These are phyloP conservation scores for Helotiales sp. DNA, from an alignment of 2,329 filamentous ascomycete genomes.

Conservation along the genomic window DNA sequence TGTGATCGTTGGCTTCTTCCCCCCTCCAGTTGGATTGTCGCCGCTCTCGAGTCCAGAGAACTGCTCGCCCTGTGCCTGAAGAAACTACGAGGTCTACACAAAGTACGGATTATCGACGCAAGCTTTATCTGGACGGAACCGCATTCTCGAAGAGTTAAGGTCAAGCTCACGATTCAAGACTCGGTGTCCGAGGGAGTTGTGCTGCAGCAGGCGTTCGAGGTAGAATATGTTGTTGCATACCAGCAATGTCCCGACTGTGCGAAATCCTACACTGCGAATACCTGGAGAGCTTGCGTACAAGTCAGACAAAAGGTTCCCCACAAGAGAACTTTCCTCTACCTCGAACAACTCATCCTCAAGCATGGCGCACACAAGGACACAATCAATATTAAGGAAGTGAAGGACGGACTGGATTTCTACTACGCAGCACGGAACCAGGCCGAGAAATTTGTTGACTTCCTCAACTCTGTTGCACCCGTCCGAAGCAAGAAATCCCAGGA, in stretches of 20 bases:
- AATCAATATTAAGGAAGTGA: slow-evolving; percentile 97
- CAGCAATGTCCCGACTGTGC: slow-evolving; percentile 95
- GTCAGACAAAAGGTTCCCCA: slow-evolving; percentile 96
- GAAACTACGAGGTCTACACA: slow-evolving; percentile 83
- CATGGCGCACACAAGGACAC: slow-evolving; percentile 90
- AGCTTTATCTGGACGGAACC: slow-evolving; percentile 98
- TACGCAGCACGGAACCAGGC: slow-evolving; percentile 89
- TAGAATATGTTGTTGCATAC: slow-evolving; percentile 86
- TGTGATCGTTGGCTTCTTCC: slow-evolving; percentile 94
- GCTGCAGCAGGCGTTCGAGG: slow-evolving; percentile 93
- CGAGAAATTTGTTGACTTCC: slow-evolving; percentile 89
- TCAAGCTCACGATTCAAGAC: slow-evolving; percentile 93
- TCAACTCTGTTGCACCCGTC: slow-evolving; percentile 80
- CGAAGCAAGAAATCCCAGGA: slow-evolving; percentile 86
- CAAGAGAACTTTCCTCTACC: slow-evolving; percentile 82
- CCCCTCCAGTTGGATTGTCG: slow-evolving; percentile 84
- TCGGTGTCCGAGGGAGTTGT: slow-evolving; percentile 65
- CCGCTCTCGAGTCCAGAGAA: slow-evolving; percentile 86
- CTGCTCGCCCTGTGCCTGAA: slow-evolving; percentile 89
- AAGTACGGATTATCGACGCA: slow-evolving; percentile 93
- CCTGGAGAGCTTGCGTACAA: slow-evolving; percentile 92
- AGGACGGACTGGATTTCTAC: slow-evolving; percentile 96
- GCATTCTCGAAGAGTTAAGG: slow-evolving; percentile 87
- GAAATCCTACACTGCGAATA: slow-evolving; percentile 96
- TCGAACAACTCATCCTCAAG: slow-evolving; percentile 96